A percentile compares a stretch with the other conserved stretches of the same genome.
phyloP scores from a whole-genome alignment of 2,329 filamentous ascomycete genomes.

The Phialemonium atrogriseum region DNA sequence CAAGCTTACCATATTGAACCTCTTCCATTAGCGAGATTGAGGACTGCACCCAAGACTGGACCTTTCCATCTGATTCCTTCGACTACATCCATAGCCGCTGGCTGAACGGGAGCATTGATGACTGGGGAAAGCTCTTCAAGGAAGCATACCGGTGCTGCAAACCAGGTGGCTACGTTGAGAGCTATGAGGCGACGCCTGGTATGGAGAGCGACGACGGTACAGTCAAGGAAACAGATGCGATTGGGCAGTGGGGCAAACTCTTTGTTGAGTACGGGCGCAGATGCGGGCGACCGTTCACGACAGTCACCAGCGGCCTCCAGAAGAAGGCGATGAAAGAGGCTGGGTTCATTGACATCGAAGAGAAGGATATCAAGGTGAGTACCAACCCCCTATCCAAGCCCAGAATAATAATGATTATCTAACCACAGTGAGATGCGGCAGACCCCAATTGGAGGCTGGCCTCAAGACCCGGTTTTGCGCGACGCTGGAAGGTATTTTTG shows the following conservation, averaged over 20 bases:
- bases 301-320: constrained; percentile 14
- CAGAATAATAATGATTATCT: too few relatives aligned
- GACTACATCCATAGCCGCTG: constrained; percentile 54
- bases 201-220: constrained; percentile 4
- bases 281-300: constrained; percentile 20
- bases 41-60: constrained; percentile 36
- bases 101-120: constrained; percentile 46
- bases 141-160: constrained; percentile 43
- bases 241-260: constrained; percentile 18
- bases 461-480: too few relatives aligned
- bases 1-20: too few relatives aligned
- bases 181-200: constrained; percentile 14
- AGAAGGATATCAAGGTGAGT: too few relatives aligned
- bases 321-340: constrained; percentile 13
- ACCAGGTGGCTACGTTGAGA: constrained; percentile 42
- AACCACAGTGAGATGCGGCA: too few relatives aligned
- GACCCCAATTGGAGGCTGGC: too few relatives aligned
- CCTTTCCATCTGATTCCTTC: constrained; percentile 36
- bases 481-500: too few relatives aligned
- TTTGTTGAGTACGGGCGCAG: constrained; percentile 19
- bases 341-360: constrained; percentile 17
- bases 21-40: too few relatives aligned
- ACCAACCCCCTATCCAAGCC: too few relatives aligned
- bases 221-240: constrained; percentile 12
- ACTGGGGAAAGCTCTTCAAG: constrained; percentile 44